A percentile compares a stretch with the other conserved stretches of the same genome.
Conservation (phyloP, 352 stramenopile species). For the Poterioochromonas sp. region DNA sequence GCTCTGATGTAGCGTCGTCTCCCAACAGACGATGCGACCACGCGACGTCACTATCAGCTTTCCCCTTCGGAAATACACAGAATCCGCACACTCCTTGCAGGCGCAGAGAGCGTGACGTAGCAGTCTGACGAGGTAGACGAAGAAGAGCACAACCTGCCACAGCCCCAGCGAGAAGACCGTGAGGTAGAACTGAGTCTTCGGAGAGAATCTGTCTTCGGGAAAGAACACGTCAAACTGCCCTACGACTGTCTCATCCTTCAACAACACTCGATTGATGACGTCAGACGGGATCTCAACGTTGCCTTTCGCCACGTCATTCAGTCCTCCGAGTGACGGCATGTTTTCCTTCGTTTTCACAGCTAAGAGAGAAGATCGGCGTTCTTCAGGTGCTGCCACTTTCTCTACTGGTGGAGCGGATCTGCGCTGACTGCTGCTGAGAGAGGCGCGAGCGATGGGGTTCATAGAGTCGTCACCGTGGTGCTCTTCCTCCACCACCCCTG, state of each 20-base stretch:
- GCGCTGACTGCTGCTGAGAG: neutral
- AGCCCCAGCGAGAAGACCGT: neutral
- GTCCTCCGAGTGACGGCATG: neutral
- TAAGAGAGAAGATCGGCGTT: neutral
- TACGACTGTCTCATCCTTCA: neutral
- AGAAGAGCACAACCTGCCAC: neutral
- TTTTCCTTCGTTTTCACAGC: conserved; percentile 11
- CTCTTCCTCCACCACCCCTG: neutral
- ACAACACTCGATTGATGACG: neutral
- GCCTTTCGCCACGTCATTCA: neutral
- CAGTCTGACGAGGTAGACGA: neutral
- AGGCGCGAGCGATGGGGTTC: neutral
- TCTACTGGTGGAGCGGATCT: neutral
- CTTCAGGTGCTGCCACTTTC: neutral
- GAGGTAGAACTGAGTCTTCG: neutral
- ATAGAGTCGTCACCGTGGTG: neutral
- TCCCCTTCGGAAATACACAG: neutral
- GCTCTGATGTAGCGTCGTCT: neutral
- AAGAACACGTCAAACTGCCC: conserved; percentile 7
- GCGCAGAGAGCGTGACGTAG: neutral
- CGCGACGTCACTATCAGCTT: neutral
- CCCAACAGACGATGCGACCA: neutral
- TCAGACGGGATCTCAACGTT: neutral
- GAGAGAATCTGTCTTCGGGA: neutral
- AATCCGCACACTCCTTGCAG: neutral